Evolutionary conservation across 495 filamentous ascomycete genomes (phyloP), one percentile per base, ranked within the genome.

Genomic region (Podospora fimiseda): DNA sequence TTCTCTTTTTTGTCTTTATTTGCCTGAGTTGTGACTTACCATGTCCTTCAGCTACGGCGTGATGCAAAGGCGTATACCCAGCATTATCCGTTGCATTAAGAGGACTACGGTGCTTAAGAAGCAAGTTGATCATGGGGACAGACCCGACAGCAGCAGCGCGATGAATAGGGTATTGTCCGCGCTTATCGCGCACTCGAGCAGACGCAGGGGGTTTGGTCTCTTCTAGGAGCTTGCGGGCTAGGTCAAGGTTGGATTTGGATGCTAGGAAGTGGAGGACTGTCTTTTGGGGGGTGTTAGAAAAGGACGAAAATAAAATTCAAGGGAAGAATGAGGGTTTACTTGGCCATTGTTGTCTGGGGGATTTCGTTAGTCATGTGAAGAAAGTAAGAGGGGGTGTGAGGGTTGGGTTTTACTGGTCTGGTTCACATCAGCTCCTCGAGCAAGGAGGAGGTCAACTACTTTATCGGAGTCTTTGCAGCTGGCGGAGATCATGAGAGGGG

Each of bases 1-100:
- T n/a, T n/a, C n/a, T n/a, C n/a, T n/a, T n/a, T n/a, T n/a, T n/a
- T n/a, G n/a, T n/a, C n/a, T n/a, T n/a, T n/a, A n/a, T n/a, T n/a
- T n/a, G n/a, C n/a, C n/a, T n/a, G n/a, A n/a, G n/a, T n/a, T n/a
- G n/a, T n/a, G 16, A 48, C 65, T 40, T 55, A 79, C 77, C 93
- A 66, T 96, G 91, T 0, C 93, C 93, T 67, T 98, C 93, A 0
- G 89, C 87, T 53, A 96, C 79, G 2, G 87, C 93, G 72, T 99
- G 94, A 69, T 99, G 93, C 62, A 99, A 70, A 13, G 91, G 83
- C 30, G 94, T 97, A 52, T 87, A 76, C 1, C 92, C 91, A 50
- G 87, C 81, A 9, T 73, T 72, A 72, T 99, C 93, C n/a, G 84
- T 85, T 14, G 90, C 85, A 64, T 96, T 91, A 7, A 97, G 61